Evolutionary conservation across 2,329 filamentous ascomycete genomes (phyloP).

Genomic region (Tolypocladium ophioglossoides): DNA sequence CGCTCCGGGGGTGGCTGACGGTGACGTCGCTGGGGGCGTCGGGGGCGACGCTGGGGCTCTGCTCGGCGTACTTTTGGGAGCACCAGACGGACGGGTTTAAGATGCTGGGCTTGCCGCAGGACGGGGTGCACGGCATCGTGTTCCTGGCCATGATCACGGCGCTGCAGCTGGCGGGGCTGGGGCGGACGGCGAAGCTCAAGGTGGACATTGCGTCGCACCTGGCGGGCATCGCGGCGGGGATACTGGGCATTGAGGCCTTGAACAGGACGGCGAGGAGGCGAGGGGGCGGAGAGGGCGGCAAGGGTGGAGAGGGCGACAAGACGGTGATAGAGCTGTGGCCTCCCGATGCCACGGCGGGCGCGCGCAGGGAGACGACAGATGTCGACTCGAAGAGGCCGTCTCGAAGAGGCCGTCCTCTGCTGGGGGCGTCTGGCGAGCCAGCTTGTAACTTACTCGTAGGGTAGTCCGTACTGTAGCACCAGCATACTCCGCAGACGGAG

Average conservation of each 20-base stretch:
- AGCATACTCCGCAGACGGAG: too few species aligned
- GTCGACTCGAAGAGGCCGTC: background rate
- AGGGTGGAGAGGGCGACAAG: slow-evolving; percentile 2
- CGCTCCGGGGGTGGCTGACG: slow-evolving; percentile 32
- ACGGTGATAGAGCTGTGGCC: slow-evolving; percentile 7
- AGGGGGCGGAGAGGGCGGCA: too few species aligned
- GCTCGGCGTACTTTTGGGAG: slow-evolving; percentile 51
- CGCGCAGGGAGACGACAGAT: background rate
- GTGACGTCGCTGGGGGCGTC: slow-evolving; percentile 55
- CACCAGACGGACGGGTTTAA: slow-evolving; percentile 46
- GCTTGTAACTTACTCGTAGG: too few species aligned
- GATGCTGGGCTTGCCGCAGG: slow-evolving; percentile 46
- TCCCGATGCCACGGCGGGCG: background rate
- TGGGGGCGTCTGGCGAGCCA: background rate
- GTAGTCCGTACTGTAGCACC: background rate
- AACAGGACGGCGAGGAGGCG: slow-evolving; percentile 9
- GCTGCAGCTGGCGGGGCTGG: slow-evolving; percentile 36
- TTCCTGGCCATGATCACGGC: slow-evolving; percentile 41
- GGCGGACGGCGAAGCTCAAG: slow-evolving; percentile 28
- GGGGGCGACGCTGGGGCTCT: slow-evolving; percentile 50
- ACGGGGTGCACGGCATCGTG: slow-evolving; percentile 43
- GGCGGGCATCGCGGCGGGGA: slow-evolving; percentile 37
- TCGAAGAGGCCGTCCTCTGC: background rate
- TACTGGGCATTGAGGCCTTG: slow-evolving; percentile 26
- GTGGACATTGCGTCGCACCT: slow-evolving; percentile 44